Base-by-base conservation (phyloP, 768 basidiomycete species). In the Suillus ampliporus region DNA sequence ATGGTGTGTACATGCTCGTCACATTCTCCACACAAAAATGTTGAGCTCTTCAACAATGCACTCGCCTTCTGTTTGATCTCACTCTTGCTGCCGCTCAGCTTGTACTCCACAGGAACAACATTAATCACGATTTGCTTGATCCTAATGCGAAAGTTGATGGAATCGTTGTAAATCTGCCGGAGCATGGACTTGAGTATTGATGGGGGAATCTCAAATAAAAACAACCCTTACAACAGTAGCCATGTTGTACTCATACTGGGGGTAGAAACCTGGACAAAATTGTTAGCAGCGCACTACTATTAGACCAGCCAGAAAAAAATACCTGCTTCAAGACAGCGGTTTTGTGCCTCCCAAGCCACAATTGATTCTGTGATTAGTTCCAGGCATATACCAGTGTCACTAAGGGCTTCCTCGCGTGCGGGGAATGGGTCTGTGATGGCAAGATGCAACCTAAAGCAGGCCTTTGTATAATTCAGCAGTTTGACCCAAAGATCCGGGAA, bases 101-200 rank as follows among this genome's bases (percentile, higher is more conserved):
- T 46, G 44, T 46, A 46, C 44, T 46, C 21, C 44, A 46, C 44
- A 46, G 44, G 44, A 46, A 46, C 44, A 6, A 46, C 13, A 2
- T 46, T 46, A 5, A 46, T 46, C 11, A 2, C 13, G 13, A 46
- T 46, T 46, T 46, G 44, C 44, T 46, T 46, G 44, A 46, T 46
- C 44, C 44, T 46, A 46, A n/a, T 46, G 44, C 1, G 44, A 46
- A 46, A 46, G 44, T 46, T 46, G 44, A 46, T 46, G 44, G 44
- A 46, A 46, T 46, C 44, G 21, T 46, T 46, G 11, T 46, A 46
- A 14, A 46, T 46, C 11, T 46, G 44, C 2, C 5, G 5, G 21
- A 13, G 44, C 5, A 46, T 1, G 13, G 44, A 46, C 44, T 46
- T 46, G 44, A 46, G 44, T 46, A 46, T 46, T 46, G 44, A 14